These are phyloP conservation scores for Gracilaria gracilis DNA, from an alignment of 23 red algal species.

Conservation along the genomic window DNA sequence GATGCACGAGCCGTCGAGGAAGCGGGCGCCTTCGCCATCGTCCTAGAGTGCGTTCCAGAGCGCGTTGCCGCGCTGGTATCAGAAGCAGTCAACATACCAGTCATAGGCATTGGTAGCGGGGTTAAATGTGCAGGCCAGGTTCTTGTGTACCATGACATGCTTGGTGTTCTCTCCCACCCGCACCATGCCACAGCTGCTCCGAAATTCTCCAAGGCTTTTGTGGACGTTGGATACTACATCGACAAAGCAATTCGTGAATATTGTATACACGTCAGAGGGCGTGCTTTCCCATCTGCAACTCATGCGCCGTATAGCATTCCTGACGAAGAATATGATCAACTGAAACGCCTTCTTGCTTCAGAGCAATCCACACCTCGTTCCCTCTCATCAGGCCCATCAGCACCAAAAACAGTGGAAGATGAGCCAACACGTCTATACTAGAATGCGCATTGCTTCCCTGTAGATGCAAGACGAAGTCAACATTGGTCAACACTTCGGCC, in stretches of 20 bases:
- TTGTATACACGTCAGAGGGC: conserved; percentile 65
- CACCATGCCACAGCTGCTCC: conserved; percentile 95
- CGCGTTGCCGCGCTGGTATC: conserved; percentile 75
- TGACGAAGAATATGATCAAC: conserved; percentile 74
- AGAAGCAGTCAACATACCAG: conserved; percentile 79
- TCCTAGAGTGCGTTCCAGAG: conserved; percentile 93
- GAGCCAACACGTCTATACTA: conserved; percentile 8
- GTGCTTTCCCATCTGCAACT: conserved; percentile 68
- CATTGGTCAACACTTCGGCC: conserved; percentile 7
- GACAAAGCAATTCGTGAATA: conserved; percentile 79
- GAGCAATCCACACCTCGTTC: not conserved
- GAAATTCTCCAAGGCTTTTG: conserved; percentile 94
- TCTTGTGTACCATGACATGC: conserved; percentile 98
- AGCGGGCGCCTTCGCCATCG: conserved; percentile 93
- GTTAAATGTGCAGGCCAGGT: conserved; percentile 88
- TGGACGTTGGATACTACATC: conserved; percentile 67
- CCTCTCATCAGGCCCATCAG: not conserved
- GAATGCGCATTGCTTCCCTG: not conserved
- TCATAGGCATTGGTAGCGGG: conserved; percentile 97
- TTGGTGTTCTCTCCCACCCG: conserved; percentile 95
- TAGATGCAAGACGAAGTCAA: too few relatives aligned
- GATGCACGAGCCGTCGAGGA: conserved; percentile 90
- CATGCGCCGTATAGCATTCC: conserved; percentile 89
- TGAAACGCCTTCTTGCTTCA: conserved; percentile 42
- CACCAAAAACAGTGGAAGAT: not conserved